These are phyloP conservation scores for Aureobasidium melanogenum DNA, from an alignment of 2,329 filamentous ascomycete genomes.

Conservation along the genomic window DNA sequence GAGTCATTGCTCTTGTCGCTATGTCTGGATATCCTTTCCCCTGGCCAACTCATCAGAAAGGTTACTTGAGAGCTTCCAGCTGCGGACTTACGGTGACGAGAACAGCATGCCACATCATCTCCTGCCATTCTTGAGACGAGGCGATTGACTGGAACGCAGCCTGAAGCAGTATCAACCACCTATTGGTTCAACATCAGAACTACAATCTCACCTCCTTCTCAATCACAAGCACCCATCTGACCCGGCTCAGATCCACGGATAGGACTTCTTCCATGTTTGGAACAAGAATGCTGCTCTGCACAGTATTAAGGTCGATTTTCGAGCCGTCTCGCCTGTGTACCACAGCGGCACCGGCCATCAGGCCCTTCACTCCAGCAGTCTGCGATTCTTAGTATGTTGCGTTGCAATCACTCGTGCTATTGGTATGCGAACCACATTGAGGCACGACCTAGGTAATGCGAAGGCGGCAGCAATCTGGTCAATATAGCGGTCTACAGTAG, in stretches of 20 bases:
- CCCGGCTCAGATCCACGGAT: conserved; percentile 39
- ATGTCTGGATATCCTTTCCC: conserved; percentile 79
- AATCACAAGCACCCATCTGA: conserved; percentile 61
- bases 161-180: conserved; percentile 32
- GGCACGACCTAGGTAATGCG: conserved; percentile 49
- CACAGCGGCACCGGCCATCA: conserved; percentile 52
- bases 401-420: neutral
- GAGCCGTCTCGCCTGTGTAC: conserved; percentile 41
- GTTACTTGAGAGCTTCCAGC: neutral
- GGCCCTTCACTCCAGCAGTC: conserved; percentile 66
- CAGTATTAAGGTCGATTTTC: conserved; percentile 30
- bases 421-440: conserved; percentile 58
- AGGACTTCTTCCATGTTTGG: conserved; percentile 45
- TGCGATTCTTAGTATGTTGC: neutral
- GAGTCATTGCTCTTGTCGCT: conserved; percentile 57
- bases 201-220: conserved; percentile 60
- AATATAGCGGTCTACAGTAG: conserved; percentile 60
- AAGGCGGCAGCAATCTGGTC: conserved; percentile 68
- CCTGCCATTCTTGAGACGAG: conserved; percentile 46
- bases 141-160: conserved; percentile 66
- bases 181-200: neutral
- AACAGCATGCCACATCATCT: conserved; percentile 48
- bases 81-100: conserved; percentile 51
- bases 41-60: conserved; percentile 31
- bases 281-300: conserved; percentile 50